Percentiles rank a stretch among this genome's conserved stretches.
These are phyloP conservation scores for Trichophyton rubrum DNA, from an alignment of 2,329 filamentous ascomycete genomes.

Conservation along the genomic window DNA sequence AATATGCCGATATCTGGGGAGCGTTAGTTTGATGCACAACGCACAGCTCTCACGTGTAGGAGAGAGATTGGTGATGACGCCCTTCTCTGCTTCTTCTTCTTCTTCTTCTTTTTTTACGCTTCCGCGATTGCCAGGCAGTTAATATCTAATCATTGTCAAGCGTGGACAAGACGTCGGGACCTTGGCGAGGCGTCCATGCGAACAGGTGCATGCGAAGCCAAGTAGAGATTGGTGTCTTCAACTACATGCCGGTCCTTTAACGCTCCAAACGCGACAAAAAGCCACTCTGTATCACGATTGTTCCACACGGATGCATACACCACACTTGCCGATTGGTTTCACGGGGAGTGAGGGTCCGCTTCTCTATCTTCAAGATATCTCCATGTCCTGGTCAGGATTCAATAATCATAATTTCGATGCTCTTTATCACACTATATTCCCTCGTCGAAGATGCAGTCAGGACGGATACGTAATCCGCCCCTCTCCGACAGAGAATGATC, in stretches of 20 bases:
- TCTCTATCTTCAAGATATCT: too few relatives aligned
- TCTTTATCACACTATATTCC: not conserved
- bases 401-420: not conserved
- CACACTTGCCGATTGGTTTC: not conserved
- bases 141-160: not conserved
- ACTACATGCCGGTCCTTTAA: not conserved
- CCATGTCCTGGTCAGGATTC: too few relatives aligned
- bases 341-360: too few relatives aligned
- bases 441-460: not conserved
- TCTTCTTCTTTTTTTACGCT: not conserved
- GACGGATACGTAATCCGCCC: not conserved
- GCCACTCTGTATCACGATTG: not conserved
- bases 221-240: not conserved
- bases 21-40: not conserved
- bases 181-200: not conserved
- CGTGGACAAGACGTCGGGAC: not conserved
- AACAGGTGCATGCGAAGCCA: not conserved
- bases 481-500: not conserved
- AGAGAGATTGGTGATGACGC: not conserved
- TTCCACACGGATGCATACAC: not conserved
- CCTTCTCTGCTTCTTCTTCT: too few relatives aligned
- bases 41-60: not conserved
- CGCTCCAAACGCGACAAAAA: slow-evolving; percentile 1
- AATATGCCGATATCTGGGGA: not conserved
- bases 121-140: not conserved